Base-by-base conservation (phyloP, 2,329 filamentous ascomycete species). In the Curvularia sp. region DNA sequence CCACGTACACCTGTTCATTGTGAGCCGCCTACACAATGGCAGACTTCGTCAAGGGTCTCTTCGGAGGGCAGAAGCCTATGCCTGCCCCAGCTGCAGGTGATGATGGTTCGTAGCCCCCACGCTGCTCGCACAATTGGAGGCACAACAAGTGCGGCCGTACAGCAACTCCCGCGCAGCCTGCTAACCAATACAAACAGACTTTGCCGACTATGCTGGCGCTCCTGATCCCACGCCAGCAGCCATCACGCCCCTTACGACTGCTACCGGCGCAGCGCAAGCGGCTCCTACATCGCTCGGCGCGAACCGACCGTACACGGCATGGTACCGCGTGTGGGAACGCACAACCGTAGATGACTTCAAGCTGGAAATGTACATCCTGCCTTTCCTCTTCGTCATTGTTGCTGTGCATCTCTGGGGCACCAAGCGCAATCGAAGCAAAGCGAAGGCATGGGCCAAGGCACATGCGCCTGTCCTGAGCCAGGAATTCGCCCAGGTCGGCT, bases 271-370 rank as follows among this genome's bases (percentile, higher is more conserved):
- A 15, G 57, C 70, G 48, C 63, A 69, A 18, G 61, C 61, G 61
- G 58, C 76, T 30, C 65, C 67, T 60, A 77, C 79, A 15, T 85
- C 60, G 76, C 82, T 73, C n/a, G 63, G 69, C 43, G 66, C 67
- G 49, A 64, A 79, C 80, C 78, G 83, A 26, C 90, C 91, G 13
- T 97, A 90, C 78, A 97, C 93, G 51, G 92, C 92, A 83, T 99
- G 95, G 95, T 99, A 98, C 82, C 92, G 93, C 56, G 83, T 98
- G 61, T 95, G 96, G 85, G 93, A 98, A 85, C 92, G 95, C 73
- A 88, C 93, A 72, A 88, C 88, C 26, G 81, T 89, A 60, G 85
- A 84, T 72, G 95, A 99, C 77, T 99, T 99, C 84, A 88, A 88
- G 80, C 85, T 89, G 71, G 95, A 99, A 81, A 89, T 91, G 59